These are phyloP conservation scores for Corchorus olitorius DNA, from an alignment of 345 rosid genomes.

Conservation along the genomic window DNA sequence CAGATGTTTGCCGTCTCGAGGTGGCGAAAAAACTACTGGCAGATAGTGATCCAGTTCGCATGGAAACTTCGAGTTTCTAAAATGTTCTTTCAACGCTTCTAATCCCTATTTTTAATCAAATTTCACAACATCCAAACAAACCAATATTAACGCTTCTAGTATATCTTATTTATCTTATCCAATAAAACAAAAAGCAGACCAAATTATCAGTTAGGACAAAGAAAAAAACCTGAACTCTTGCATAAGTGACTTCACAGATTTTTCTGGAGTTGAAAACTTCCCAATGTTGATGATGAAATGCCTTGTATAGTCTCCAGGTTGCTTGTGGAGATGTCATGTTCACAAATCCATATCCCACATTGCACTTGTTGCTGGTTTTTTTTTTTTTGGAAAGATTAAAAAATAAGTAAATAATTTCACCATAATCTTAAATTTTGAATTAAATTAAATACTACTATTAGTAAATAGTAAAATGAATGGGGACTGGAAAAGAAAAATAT, in stretches of 20 bases:
- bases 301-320: conserved; percentile 72
- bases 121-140: not conserved
- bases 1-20: conserved; percentile 68
- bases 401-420: too few species aligned
- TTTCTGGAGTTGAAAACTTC: conserved; percentile 74
- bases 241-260: conserved; percentile 89
- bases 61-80: conserved; percentile 81
- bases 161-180: too few species aligned
- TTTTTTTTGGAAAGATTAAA: too few species aligned
- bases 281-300: conserved; percentile 81
- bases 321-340: conserved; percentile 93
- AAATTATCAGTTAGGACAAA: not conserved
- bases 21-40: conserved; percentile 85
- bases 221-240: conserved; percentile 71
- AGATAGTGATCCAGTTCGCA: conserved; percentile 61
- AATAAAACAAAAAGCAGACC: not conserved
- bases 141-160: too few species aligned
- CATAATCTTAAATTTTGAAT: not conserved
- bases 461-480: not conserved
- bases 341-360: conserved; percentile 97
- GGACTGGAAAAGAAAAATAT: conserved; percentile 11
- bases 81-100: conserved; percentile 79
- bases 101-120: conserved; percentile 54
- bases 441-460: not conserved
- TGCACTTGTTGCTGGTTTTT: conserved; percentile 76